Base-by-base conservation (phyloP, 2,329 filamentous ascomycete species). In the Balansia obtecta region DNA sequence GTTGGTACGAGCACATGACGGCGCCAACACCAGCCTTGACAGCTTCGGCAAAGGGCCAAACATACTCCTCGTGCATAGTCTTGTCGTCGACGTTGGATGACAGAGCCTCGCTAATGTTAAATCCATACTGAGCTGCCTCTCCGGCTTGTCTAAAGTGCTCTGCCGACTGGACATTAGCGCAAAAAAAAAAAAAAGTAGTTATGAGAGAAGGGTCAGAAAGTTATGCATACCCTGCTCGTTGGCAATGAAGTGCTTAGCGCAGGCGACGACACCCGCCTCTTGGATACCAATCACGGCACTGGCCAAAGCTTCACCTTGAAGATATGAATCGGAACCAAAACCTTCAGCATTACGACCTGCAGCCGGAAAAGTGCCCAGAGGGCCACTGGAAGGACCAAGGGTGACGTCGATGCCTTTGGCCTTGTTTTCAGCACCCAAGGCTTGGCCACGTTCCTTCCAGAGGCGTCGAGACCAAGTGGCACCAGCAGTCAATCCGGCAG, bases 241-340 rank as follows among this genome's bases (percentile, higher is more conserved):
- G 46, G 70, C 76, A 52, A 88, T 78, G 62, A 72, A 85, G 62
- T 90, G 86, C 73, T 90, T 91, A 45, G 85, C 84, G 60, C 85
- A 89, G 53, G 89, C 88, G 67, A 95, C 85, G 49, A 91, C 79
- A 63, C 88, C 88, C 13, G 83, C 81, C 60, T 83, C 79, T 64
- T 95, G 89, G 43, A 94, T 90, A 53, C 89, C 89, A 62, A 79
- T 76, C 53, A 94, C 76, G 1, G 84, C 86, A 62, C 86, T 75
- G 38, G 80, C 80, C 57, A 90, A 83, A 49, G 81, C 80, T 55
- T 83, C 71, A 48, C 85, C 89, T 48, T 86, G 82, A 48, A 88
- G 70, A 48, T 85, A 85, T 2, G 87, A 86, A 57, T 93, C 87
- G 8, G 83, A 77, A 1, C 80, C 80, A 68, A 76, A 79, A 1